Evolutionary conservation across 1,139 yeast species (phyloP).

Genomic region (Eremothecium gossypii): DNA sequence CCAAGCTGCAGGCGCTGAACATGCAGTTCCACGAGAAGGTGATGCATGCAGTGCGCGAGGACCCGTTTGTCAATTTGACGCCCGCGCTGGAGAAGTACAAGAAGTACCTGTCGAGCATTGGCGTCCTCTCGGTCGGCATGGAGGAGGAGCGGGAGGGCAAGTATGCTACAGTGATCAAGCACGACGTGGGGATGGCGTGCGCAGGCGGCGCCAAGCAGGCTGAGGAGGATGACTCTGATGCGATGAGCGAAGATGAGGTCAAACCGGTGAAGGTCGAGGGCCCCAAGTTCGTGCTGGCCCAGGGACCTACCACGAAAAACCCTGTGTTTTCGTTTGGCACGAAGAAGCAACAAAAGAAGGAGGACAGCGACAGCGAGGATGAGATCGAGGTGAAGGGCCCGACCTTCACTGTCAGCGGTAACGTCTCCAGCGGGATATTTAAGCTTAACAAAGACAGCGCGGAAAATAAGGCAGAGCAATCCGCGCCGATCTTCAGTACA

Average conservation of each 20-base stretch:
- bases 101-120: conserved; percentile 32
- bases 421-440: conserved; percentile 41
- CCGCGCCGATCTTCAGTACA: not conserved
- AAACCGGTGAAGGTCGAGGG: conserved; percentile 51
- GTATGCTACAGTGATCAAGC: not conserved
- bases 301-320: conserved; percentile 43
- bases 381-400: conserved; percentile 57
- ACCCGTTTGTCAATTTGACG: conserved; percentile 50
- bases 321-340: conserved; percentile 53
- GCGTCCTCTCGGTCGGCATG: not conserved
- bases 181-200: not conserved
- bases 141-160: not conserved
- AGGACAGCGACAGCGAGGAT: conserved; percentile 44
- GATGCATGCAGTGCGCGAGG: conserved; percentile 34
- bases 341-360: conserved; percentile 36
- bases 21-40: conserved; percentile 50
- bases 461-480: not conserved
- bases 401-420: conserved; percentile 44
- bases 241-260: conserved; percentile 32
- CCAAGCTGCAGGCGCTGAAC: conserved; percentile 59
- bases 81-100: conserved; percentile 52
- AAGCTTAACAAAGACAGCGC: conserved; percentile 29
- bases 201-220: not conserved
- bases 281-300: conserved; percentile 47
- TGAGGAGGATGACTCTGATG: conserved; percentile 3